Conservation (phyloP, 805 yeast species). For the Kazachstania taianensis region DNA sequence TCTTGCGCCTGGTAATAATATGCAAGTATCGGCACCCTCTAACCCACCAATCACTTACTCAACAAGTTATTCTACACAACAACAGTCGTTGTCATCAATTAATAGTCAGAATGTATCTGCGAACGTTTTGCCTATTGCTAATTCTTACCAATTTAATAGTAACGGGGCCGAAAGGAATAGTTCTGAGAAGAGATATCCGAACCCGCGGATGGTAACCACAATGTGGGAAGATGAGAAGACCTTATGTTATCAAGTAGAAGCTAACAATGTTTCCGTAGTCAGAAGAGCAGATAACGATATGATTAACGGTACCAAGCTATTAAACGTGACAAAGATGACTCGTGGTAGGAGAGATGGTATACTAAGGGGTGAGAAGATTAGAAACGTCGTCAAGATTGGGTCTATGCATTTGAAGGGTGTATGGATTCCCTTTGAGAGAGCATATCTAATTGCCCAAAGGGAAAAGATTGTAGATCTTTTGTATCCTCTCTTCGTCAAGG, state of each 20-base stretch:
- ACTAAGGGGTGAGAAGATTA: constrained; percentile 60
- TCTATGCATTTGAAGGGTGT: constrained; percentile 84
- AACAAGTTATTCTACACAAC: too few species aligned
- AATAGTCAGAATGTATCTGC: not conserved
- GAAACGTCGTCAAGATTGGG: constrained; percentile 79
- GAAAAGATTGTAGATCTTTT: constrained; percentile 63
- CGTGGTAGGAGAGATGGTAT: constrained; percentile 82
- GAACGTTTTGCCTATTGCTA: not conserved
- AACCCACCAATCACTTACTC: too few species aligned
- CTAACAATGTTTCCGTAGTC: constrained; percentile 69
- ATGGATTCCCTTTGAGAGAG: constrained; percentile 83
- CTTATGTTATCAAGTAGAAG: constrained; percentile 76
- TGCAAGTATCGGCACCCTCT: too few species aligned
- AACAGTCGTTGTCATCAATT: too few species aligned
- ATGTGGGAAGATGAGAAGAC: constrained; percentile 88
- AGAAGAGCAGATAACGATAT: constrained; percentile 77
- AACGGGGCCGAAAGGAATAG: too few species aligned
- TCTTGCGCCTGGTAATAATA: too few species aligned
- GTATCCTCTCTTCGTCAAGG: constrained; percentile 64
- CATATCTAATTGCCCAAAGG: constrained; percentile 71
- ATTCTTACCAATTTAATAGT: not conserved
- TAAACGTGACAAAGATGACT: constrained; percentile 81
- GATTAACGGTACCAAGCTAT: constrained; percentile 76
- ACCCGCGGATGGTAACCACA: constrained; percentile 57
- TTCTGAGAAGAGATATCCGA: not conserved